Evolutionary conservation across 352 stramenopile genomes (phyloP).

Genomic region (Phytophthora cryptogea): DNA sequence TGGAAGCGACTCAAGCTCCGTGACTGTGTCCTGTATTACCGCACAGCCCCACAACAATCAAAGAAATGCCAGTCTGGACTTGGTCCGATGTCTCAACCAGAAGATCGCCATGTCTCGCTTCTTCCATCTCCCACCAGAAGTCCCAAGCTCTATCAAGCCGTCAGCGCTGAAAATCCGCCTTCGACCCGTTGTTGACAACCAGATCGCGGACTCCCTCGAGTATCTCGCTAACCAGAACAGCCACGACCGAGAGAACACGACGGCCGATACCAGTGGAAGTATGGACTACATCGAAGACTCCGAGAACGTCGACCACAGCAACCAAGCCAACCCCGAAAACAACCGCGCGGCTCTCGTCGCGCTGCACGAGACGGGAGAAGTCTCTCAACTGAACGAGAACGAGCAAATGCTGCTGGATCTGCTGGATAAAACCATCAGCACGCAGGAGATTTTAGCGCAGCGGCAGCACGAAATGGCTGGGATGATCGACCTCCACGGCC

Average conservation of each 20-base stretch:
- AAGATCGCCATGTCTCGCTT: conserved; percentile 28
- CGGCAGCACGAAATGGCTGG: conserved; percentile 77
- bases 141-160: conserved; percentile 5
- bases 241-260: neutral
- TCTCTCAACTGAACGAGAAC: conserved; percentile 57
- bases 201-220: conserved; percentile 9
- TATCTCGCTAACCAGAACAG: neutral
- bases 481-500: conserved; percentile 65
- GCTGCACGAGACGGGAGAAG: conserved; percentile 32
- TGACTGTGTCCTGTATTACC: conserved; percentile 68
- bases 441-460: conserved; percentile 74
- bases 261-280: conserved; percentile 10
- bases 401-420: conserved; percentile 77
- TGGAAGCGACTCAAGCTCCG: conserved; percentile 31
- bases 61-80: conserved; percentile 53
- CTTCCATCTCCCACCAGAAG: conserved; percentile 27
- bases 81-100: conserved; percentile 51
- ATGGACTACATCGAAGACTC: neutral
- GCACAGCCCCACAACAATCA: conserved; percentile 42
- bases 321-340: conserved; percentile 7
- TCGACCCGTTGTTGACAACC: conserved; percentile 11
- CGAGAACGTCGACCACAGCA: neutral
- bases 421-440: conserved; percentile 79
- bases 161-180: conserved; percentile 4
- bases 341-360: conserved; percentile 27